A percentile compares a stretch with the other conserved stretches of the same genome.
Evolutionary conservation across 2,329 filamentous ascomycete species (phyloP).

Genomic region (Cytospora chrysosperma): DNA sequence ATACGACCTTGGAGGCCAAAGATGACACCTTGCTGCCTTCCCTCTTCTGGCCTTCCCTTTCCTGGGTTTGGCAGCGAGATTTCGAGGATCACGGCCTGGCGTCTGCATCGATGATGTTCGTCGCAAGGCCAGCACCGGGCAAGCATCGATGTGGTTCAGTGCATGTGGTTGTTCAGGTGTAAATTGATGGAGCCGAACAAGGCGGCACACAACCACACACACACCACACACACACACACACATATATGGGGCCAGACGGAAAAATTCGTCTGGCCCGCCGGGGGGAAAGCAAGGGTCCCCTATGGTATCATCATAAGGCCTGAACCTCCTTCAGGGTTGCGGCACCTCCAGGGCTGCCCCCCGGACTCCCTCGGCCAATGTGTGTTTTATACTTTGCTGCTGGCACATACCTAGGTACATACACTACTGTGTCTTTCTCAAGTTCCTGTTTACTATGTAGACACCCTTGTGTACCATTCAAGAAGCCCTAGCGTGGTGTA

Average conservation of each 20-base stretch:
- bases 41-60: background rate
- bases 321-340: background rate
- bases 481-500: no score
- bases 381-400: no score
- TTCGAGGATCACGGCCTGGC: background rate
- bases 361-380: no score
- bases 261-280: slow-evolving; percentile 20
- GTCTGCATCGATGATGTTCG: background rate
- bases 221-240: no score
- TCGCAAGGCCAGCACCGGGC: background rate
- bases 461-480: no score
- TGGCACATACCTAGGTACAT: no score
- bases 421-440: no score
- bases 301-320: background rate
- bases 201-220: no score
- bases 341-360: background rate
- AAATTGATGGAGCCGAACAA: background rate
- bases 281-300: background rate
- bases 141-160: background rate
- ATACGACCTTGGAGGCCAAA: background rate
- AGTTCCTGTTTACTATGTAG: no score
- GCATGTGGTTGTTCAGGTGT: no score
- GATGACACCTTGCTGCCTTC: background rate
- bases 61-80: background rate
- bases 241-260: slow-evolving; percentile 13